Conservation (phyloP, 768 basidiomycete genomes). For the Tylopilus rubrobrunneus region DNA sequence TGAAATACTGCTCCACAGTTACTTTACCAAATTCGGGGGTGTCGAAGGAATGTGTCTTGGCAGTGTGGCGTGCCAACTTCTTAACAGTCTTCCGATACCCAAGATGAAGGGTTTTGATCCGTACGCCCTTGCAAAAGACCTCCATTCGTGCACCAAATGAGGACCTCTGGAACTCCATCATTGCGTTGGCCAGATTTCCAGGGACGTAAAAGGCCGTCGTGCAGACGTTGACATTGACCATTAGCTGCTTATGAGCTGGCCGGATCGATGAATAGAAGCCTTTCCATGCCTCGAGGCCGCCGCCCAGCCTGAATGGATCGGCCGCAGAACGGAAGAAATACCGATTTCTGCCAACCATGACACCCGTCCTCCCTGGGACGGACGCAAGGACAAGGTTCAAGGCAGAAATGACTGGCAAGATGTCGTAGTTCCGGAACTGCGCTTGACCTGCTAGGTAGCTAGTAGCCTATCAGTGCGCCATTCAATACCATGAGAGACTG, state of each 20-base stretch:
- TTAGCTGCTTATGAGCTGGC: conserved; percentile 42
- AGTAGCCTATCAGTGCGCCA: conserved; percentile 5
- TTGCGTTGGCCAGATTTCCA: conserved; percentile 41
- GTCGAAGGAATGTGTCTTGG: conserved; percentile 39
- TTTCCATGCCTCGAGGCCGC: conserved; percentile 59
- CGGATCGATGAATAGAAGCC: conserved; percentile 43
- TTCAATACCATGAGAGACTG: background rate
- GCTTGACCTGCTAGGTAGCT: conserved; percentile 46
- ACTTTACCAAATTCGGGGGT: conserved; percentile 39
- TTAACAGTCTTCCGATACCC: conserved; percentile 76
- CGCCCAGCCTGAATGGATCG: conserved; percentile 35
- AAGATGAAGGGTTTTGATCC: conserved; percentile 65
- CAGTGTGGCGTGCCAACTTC: conserved; percentile 38
- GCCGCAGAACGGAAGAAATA: conserved; percentile 45
- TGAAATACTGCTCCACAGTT: conserved; percentile 47
- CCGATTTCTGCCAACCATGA: conserved; percentile 49
- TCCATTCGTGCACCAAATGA: conserved; percentile 57
- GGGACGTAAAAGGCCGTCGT: conserved; percentile 44
- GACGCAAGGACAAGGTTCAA: conserved; percentile 48
- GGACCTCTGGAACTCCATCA: conserved; percentile 40
- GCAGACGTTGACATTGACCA: conserved; percentile 53
- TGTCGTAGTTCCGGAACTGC: conserved; percentile 41
- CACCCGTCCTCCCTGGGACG: conserved; percentile 43
- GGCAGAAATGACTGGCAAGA: conserved; percentile 45
- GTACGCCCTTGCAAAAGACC: conserved; percentile 63